Conservation (phyloP, 805 yeast genomes). For the Cyberlindnera petersonii region DNA sequence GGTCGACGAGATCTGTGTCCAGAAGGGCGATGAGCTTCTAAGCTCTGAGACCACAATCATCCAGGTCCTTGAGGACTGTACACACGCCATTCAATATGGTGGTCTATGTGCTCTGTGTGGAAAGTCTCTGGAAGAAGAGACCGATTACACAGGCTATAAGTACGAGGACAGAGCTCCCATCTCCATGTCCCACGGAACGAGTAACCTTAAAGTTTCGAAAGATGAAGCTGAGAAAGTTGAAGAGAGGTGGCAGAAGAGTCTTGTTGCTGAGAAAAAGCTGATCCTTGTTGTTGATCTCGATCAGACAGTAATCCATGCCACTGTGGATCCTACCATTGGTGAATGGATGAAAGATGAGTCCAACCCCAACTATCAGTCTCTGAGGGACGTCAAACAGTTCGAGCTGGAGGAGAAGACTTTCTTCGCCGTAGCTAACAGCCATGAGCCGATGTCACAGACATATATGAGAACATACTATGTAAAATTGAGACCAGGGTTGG, state of each 20-base stretch:
- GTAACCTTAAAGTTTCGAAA: slow-evolving; percentile 76
- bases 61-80: slow-evolving; percentile 72
- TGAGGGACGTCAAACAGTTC: slow-evolving; percentile 77
- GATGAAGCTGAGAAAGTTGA: slow-evolving; percentile 87
- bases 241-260: slow-evolving; percentile 53
- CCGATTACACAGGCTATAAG: slow-evolving; percentile 63
- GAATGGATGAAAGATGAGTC: slow-evolving; percentile 89
- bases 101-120: slow-evolving; percentile 96
- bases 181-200: slow-evolving; percentile 84
- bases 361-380: slow-evolving; percentile 80
- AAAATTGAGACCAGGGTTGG: slow-evolving; percentile 83
- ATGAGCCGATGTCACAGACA: slow-evolving; percentile 56
- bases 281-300: slow-evolving; percentile 94
- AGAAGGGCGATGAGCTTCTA: slow-evolving; percentile 55
- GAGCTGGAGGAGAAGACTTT: slow-evolving; percentile 67
- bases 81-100: slow-evolving; percentile 90
- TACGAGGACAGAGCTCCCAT: slow-evolving; percentile 72
- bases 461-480: slow-evolving; percentile 79
- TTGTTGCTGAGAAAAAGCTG: slow-evolving; percentile 60
- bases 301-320: slow-evolving; percentile 96
- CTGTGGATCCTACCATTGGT: slow-evolving; percentile 95
- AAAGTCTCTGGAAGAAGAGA: slow-evolving; percentile 61
- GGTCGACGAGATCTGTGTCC: slow-evolving; percentile 46
- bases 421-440: slow-evolving; percentile 47
- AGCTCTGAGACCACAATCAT: slow-evolving; percentile 46